A percentile compares a stretch with the other conserved stretches of the same genome.
Conservation (phyloP, 1,284 basidiomycete genomes). For the Butyriboletus appendiculatus region DNA sequence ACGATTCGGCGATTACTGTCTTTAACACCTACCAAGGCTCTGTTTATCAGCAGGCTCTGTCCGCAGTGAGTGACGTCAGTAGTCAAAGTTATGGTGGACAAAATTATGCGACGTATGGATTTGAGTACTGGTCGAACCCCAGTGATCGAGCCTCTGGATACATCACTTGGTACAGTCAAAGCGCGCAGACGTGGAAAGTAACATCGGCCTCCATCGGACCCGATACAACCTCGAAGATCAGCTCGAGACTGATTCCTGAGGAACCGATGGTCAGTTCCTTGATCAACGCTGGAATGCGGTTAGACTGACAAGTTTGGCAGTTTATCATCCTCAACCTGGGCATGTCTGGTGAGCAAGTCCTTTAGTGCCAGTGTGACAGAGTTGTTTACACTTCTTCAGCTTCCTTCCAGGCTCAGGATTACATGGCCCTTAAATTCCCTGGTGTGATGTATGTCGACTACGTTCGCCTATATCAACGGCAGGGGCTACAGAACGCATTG, state of each 20-base stretch:
- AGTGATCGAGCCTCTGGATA: constrained; percentile 62
- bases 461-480: constrained; percentile 74
- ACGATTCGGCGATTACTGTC: constrained; percentile 50
- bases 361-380: neutral
- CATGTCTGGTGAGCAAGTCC: constrained; percentile 51
- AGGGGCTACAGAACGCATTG: constrained; percentile 54
- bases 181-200: constrained; percentile 65
- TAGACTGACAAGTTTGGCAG: constrained; percentile 38
- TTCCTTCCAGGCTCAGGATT: constrained; percentile 70
- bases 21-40: constrained; percentile 80
- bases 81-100: constrained; percentile 54
- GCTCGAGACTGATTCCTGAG: constrained; percentile 70
- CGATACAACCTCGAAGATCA: constrained; percentile 55
- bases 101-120: constrained; percentile 60
- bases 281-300: neutral
- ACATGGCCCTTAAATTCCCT: constrained; percentile 64
- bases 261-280: constrained; percentile 58
- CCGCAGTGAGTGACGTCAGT: constrained; percentile 60
- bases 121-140: constrained; percentile 75
- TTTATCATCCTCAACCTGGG: constrained; percentile 77
- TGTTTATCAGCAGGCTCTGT: constrained; percentile 77
- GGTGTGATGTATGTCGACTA: constrained; percentile 75
- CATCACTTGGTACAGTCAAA: constrained; percentile 72
- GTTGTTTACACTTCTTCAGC: constrained; percentile 33
- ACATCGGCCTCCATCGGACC: constrained; percentile 59